Conservation (phyloP, 495 filamentous ascomycete species). For the Umbilicaria muhlenbergii region DNA sequence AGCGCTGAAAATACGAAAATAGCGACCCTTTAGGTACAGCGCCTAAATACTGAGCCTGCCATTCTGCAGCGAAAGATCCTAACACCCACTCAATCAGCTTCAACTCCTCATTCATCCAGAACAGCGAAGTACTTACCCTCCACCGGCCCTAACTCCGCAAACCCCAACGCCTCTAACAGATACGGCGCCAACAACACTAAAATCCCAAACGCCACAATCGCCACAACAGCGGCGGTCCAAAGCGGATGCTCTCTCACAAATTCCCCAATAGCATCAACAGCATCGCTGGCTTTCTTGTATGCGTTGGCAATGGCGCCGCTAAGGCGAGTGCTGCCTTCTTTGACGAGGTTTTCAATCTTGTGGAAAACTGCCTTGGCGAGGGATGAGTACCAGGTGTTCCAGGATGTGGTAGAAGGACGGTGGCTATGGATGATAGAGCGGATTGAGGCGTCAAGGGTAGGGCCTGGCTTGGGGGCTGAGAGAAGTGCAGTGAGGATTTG, state of each 20-base stretch:
- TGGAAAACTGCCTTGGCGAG: constrained; percentile 21
- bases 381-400: constrained; percentile 23
- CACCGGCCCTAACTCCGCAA: constrained; percentile 30
- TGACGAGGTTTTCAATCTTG: constrained; percentile 18
- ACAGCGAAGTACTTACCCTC: constrained; percentile 17
- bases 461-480: neutral
- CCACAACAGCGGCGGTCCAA: constrained; percentile 16
- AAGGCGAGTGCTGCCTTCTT: constrained; percentile 14
- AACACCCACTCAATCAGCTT: neutral
- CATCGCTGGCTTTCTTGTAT: constrained; percentile 16
- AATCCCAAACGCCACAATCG: constrained; percentile 35
- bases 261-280: constrained; percentile 10
- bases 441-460: neutral
- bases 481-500: constrained; percentile 3
- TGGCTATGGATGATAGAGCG: constrained; percentile 6
- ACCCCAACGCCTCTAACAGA: constrained; percentile 31
- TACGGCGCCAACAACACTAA: constrained; percentile 27
- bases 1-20: constrained; percentile 35
- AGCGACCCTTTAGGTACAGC: constrained; percentile 30
- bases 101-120: constrained; percentile 1
- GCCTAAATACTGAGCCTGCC: constrained; percentile 27
- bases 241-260: constrained; percentile 29
- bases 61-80: constrained; percentile 29
- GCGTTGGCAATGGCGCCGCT: constrained; percentile 19
- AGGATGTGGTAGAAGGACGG: neutral